These are phyloP conservation scores for Phytophthora cactorum DNA, from an alignment of 352 stramenopile genomes.

Conservation along the genomic window DNA sequence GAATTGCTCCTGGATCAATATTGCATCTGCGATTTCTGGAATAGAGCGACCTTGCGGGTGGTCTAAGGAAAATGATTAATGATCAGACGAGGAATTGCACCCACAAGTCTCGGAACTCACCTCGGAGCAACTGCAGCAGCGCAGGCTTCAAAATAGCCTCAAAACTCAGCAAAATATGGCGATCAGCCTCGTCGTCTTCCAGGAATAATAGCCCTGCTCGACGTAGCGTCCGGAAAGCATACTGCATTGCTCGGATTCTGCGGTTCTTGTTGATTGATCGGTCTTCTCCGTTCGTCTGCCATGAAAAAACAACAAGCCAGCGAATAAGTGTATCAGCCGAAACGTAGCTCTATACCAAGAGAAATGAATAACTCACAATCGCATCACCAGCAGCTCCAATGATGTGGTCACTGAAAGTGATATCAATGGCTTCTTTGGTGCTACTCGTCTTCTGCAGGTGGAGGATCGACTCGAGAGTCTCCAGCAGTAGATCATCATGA, in stretches of 20 bases:
- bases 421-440: constrained; percentile 4
- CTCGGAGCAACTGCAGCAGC: constrained; percentile 44
- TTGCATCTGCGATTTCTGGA: constrained; percentile 53
- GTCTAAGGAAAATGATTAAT: constrained; percentile 21
- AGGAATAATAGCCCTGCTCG: constrained; percentile 60
- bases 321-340: not conserved
- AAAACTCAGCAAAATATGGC: constrained; percentile 64
- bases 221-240: constrained; percentile 51
- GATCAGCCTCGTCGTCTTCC: constrained; percentile 57
- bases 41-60: constrained; percentile 40
- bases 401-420: constrained; percentile 37
- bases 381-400: constrained; percentile 1
- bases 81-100: constrained; percentile 4
- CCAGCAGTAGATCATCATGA: constrained; percentile 42
- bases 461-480: constrained; percentile 46
- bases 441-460: constrained; percentile 27
- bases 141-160: constrained; percentile 50
- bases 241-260: constrained; percentile 41
- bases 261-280: constrained; percentile 18
- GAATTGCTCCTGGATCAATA: constrained; percentile 56
- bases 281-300: constrained; percentile 10
- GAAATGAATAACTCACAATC: constrained; percentile 13
- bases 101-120: constrained; percentile 26
- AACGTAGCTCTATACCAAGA: not conserved
- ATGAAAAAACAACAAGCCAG: not conserved